phyloP scores from a whole-genome alignment of 2,329 filamentous ascomycete species.

The Exophiala calicioides region DNA sequence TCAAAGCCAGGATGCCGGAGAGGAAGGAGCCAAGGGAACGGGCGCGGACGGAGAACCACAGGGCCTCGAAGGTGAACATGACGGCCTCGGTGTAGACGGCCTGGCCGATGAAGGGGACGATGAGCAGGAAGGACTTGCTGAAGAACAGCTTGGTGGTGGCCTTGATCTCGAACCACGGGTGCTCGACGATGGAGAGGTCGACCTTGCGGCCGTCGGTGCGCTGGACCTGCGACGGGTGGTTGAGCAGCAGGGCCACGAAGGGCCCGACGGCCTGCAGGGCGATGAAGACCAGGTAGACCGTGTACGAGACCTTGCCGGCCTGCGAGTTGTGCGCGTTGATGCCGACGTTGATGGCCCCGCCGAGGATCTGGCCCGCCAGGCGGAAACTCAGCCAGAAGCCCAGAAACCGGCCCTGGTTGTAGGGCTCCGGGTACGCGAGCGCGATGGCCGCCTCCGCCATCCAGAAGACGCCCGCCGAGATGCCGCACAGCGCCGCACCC shows the following conservation, averaged over 20 bases:
- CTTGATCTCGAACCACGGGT: slow-evolving; percentile 61
- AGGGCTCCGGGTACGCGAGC: slow-evolving; percentile 70
- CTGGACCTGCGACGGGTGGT: slow-evolving; percentile 62
- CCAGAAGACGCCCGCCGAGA: slow-evolving; percentile 74
- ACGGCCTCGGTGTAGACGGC: slow-evolving; percentile 71
- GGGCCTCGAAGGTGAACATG: slow-evolving; percentile 67
- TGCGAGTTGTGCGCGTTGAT: slow-evolving; percentile 60
- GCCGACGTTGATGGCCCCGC: slow-evolving; percentile 70
- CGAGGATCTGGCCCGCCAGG: slow-evolving; percentile 67
- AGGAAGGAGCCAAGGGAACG: slow-evolving; percentile 71
- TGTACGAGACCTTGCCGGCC: slow-evolving; percentile 68
- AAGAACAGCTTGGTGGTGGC: slow-evolving; percentile 61
- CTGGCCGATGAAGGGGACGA: slow-evolving; percentile 69
- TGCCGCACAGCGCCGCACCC: slow-evolving; percentile 68
- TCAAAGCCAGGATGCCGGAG: slow-evolving; percentile 66
- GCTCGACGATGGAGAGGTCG: slow-evolving; percentile 57
- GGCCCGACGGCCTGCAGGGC: slow-evolving; percentile 67
- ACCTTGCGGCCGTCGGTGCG: slow-evolving; percentile 66
- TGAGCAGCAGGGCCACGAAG: slow-evolving; percentile 65
- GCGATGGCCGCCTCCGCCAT: slow-evolving; percentile 73
- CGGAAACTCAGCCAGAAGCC: slow-evolving; percentile 68
- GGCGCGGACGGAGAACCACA: slow-evolving; percentile 71
- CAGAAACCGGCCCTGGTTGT: slow-evolving; percentile 64
- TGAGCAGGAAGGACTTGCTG: slow-evolving; percentile 62
- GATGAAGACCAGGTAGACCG: slow-evolving; percentile 70